Evolutionary conservation across 257 asterid species (phyloP).

Genomic region (Ehretia macrophylla): DNA sequence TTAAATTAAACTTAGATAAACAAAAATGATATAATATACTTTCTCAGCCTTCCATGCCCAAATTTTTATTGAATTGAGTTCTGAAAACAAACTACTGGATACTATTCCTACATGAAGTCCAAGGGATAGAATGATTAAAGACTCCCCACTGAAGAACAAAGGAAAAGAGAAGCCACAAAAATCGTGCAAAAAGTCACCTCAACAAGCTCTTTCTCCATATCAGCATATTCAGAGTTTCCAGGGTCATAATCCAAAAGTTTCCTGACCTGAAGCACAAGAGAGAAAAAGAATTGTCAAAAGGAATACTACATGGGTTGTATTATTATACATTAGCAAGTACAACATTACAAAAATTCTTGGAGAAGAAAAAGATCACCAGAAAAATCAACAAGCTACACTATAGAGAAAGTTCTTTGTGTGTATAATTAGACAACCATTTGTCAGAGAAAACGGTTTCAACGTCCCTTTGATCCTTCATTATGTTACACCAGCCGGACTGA

Average conservation of each 20-base stretch:
- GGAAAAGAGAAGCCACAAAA: constrained; percentile 1
- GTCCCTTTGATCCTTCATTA: too few species aligned
- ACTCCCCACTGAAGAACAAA: not conserved
- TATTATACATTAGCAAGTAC: too few species aligned
- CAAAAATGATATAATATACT: constrained; percentile 1
- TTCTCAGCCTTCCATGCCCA: not conserved
- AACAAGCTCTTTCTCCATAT: constrained; percentile 93
- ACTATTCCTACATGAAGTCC: not conserved
- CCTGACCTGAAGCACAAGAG: constrained; percentile 52
- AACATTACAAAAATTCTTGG: too few species aligned
- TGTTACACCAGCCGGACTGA: too few species aligned
- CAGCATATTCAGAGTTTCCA: constrained; percentile 74
- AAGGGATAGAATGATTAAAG: not conserved
- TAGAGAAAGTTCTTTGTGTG: too few species aligned
- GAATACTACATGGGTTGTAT: not conserved
- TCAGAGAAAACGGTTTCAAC: too few species aligned
- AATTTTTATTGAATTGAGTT: not conserved
- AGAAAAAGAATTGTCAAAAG: constrained; percentile 3
- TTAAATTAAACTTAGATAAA: constrained; percentile 18
- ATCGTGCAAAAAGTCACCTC: constrained; percentile 57
- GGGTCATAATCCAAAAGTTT: constrained; percentile 66
- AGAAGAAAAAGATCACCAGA: too few species aligned
- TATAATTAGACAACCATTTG: too few species aligned
- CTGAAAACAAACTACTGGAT: not conserved
- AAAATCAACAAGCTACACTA: too few species aligned